Base-by-base conservation (phyloP, 1,284 basidiomycete species). In the Rhodotorula glutinis region DNA sequence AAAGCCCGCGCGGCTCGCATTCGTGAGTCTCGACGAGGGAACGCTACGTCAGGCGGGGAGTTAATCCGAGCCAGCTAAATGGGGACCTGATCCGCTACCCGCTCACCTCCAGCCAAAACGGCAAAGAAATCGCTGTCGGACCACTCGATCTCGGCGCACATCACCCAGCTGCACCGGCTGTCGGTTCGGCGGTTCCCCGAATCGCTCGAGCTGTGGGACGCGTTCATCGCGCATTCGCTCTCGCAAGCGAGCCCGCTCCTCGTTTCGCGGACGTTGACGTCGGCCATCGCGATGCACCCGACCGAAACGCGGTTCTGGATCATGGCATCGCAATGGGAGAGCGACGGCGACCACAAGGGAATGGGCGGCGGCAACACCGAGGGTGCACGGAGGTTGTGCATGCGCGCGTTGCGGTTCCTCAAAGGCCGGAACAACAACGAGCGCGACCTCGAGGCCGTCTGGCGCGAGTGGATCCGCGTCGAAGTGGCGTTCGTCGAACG, bases 1-100 rank as follows among this genome's bases (percentile, higher is more conserved):
- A 83, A 85, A 75, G 90, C 91, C 74, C 83, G 92, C 56, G 83
- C 53, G 84, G 87, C 75, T 82, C 89, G 62, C 77, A 29, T 91
- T 61, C 85, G 91, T 92, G 76, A 66, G 88, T 83, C 1, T n/a
- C n/a, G n/a, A n/a, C n/a, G n/a, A n/a, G n/a, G n/a, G n/a, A n/a
- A n/a, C n/a, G n/a, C n/a, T n/a, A n/a, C n/a, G n/a, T n/a, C n/a
- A n/a, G n/a, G n/a, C n/a, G n/a, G n/a, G n/a, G n/a, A n/a, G n/a
- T n/a, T n/a, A n/a, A n/a, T n/a, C n/a, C n/a, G n/a, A n/a, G n/a
- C n/a, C n/a, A n/a, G n/a, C n/a, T n/a, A n/a, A n/a, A n/a, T n/a
- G n/a, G n/a, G n/a, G 21, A 47, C 29, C 43, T 54, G 53, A 58
- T 19, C 23, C 29, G 23, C 9, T 10, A 14, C 23, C n/a, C 2